Percentiles rank a stretch among this genome's conserved stretches.
phyloP scores from a whole-genome alignment of 208 protist genomes.

The Crithidia expoeki region DNA sequence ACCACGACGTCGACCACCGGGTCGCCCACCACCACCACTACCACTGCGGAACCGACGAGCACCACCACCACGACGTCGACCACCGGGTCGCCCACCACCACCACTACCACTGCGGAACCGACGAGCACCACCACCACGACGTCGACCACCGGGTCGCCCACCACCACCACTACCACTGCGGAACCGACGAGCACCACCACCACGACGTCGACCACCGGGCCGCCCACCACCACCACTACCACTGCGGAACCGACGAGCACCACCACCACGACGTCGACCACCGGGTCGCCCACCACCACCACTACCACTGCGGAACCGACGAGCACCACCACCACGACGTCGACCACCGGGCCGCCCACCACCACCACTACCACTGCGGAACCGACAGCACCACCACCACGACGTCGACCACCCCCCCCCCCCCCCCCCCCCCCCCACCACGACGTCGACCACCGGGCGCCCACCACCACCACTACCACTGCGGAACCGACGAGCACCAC shows the following conservation, averaged over 20 bases:
- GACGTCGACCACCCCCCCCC: not conserved
- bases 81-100: not conserved
- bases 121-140: not conserved
- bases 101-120: not conserved
- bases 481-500: not conserved
- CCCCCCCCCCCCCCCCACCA: not conserved
- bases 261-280: not conserved
- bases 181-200: not conserved
- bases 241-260: not conserved
- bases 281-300: constrained; percentile 1
- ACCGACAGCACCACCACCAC: not conserved
- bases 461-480: not conserved
- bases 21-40: no score
- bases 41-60: no score
- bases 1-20: no score
- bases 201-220: not conserved
- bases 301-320: not conserved
- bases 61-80: no score
- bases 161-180: not conserved
- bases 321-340: not conserved
- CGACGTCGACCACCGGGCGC: not conserved
- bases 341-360: not conserved
- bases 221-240: not conserved
- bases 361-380: not conserved
- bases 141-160: not conserved